phyloP scores from a whole-genome alignment of 2,329 filamentous ascomycete species.

The Penicillium sp. region DNA sequence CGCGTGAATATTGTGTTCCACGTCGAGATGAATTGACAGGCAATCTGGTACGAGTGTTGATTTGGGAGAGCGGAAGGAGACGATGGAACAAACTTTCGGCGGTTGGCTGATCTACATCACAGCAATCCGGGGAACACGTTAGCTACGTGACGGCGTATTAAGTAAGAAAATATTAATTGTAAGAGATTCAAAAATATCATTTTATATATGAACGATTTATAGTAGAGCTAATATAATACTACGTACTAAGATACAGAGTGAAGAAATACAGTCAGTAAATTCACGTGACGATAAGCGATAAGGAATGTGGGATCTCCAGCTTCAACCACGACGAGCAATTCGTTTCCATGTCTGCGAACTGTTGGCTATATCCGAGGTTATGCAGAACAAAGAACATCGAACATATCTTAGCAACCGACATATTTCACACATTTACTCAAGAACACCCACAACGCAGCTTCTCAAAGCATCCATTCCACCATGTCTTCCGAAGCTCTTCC shows the following conservation, averaged over 20 bases:
- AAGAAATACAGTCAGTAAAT: neutral
- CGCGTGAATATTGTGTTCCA: slow-evolving; percentile 6
- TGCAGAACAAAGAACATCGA: neutral
- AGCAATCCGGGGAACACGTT: neutral
- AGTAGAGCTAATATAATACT: too few relatives aligned
- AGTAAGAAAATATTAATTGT: neutral
- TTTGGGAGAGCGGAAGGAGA: neutral
- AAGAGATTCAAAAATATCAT: neutral
- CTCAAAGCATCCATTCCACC: too few relatives aligned
- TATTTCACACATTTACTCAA: neutral
- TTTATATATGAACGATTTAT: too few relatives aligned
- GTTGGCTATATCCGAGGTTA: neutral
- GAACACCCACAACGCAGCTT: neutral
- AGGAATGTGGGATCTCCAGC: neutral
- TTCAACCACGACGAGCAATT: neutral
- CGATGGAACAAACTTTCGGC: neutral
- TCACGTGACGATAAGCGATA: slow-evolving; percentile 13
- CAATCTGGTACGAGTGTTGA: neutral
- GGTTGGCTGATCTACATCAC: slow-evolving; percentile 1
- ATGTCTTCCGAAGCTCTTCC: slow-evolving; percentile 51
- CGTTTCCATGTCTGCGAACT: neutral
- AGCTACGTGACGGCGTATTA: neutral
- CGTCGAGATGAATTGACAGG: neutral
- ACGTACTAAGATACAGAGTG: neutral
- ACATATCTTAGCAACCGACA: neutral